These are phyloP conservation scores for Dioscorea alata DNA, from an alignment of 106 monocot genomes.

Conservation along the genomic window DNA sequence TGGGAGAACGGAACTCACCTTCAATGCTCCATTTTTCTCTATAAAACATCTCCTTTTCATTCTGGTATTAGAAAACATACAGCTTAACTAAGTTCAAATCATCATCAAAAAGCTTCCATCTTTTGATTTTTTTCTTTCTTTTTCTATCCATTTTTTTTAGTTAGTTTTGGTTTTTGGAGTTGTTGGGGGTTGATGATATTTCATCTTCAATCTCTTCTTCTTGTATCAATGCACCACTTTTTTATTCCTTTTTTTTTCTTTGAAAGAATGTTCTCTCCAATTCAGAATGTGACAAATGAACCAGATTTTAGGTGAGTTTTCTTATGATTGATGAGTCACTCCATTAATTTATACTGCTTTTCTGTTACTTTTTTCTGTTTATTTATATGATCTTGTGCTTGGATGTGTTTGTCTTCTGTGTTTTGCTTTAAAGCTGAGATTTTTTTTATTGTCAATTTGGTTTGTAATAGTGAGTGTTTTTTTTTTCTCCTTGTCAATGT, in stretches of 20 bases:
- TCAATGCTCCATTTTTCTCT: neutral
- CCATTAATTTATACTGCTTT: neutral
- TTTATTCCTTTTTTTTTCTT: neutral
- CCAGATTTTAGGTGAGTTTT: constrained; percentile 40
- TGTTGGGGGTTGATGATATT: constrained; percentile 12
- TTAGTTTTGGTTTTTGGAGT: constrained; percentile 18
- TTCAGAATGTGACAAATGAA: constrained; percentile 24
- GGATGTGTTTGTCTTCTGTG: too few species aligned
- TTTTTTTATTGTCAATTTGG: too few species aligned
- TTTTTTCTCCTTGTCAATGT: too few species aligned
- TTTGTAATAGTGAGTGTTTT: too few species aligned
- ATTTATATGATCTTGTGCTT: neutral
- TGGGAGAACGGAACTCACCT: too few species aligned
- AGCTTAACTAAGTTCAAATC: constrained; percentile 9
- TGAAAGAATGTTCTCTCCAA: neutral
- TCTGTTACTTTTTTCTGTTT: neutral
- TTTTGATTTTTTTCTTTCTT: neutral
- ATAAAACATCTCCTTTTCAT: neutral
- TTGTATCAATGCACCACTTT: too few species aligned
- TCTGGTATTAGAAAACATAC: constrained; percentile 19
- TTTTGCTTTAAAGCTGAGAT: too few species aligned
- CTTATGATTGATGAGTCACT: neutral
- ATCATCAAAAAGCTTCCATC: constrained; percentile 8
- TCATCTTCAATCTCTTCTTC: too few species aligned
- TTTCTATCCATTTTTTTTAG: neutral